These are phyloP conservation scores for Pichia rugopelliculosa DNA, from an alignment of 805 yeast genomes.

Conservation along the genomic window DNA sequence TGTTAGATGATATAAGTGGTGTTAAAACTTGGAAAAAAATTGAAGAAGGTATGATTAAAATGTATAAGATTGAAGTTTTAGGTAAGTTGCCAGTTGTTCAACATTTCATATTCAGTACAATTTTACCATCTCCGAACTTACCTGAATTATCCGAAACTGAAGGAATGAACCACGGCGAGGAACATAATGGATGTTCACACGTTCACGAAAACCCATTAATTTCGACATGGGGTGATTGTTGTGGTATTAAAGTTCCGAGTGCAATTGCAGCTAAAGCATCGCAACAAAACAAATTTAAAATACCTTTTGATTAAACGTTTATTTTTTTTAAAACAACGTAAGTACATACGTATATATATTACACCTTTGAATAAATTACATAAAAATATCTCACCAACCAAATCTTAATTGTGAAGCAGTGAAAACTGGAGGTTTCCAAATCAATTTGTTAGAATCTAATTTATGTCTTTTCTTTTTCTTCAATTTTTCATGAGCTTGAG, in stretches of 20 bases:
- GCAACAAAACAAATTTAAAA: slow-evolving; percentile 33
- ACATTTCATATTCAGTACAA: slow-evolving; percentile 78
- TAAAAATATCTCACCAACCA: slow-evolving; percentile 59
- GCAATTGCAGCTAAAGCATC: slow-evolving; percentile 82
- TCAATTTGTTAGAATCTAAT: slow-evolving; percentile 61
- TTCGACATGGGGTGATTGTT: slow-evolving; percentile 91
- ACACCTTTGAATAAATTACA: background rate
- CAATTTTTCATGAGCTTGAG: slow-evolving; percentile 65
- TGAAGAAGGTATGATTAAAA: slow-evolving; percentile 87
- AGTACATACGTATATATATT: background rate
- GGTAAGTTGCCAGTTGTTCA: slow-evolving; percentile 89
- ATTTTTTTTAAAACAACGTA: background rate
- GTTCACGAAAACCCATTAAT: slow-evolving; percentile 28
- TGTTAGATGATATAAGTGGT: slow-evolving; percentile 90
- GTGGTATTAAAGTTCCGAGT: slow-evolving; percentile 94
- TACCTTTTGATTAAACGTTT: slow-evolving; percentile 58
- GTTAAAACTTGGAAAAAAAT: slow-evolving; percentile 89
- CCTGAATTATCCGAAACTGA: slow-evolving; percentile 31
- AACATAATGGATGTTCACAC: slow-evolving; percentile 12
- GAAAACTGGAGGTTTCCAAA: slow-evolving; percentile 94
- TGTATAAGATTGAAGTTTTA: slow-evolving; percentile 92
- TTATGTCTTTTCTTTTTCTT: slow-evolving; percentile 61
- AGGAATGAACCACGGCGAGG: slow-evolving; percentile 11
- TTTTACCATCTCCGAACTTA: slow-evolving; percentile 68
- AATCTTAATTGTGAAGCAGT: slow-evolving; percentile 94